Percentiles rank a stretch among this genome's conserved stretches.
These are phyloP conservation scores for Massospora cicadina DNA, from an alignment of 371 early-diverging fungal species.

Conservation along the genomic window DNA sequence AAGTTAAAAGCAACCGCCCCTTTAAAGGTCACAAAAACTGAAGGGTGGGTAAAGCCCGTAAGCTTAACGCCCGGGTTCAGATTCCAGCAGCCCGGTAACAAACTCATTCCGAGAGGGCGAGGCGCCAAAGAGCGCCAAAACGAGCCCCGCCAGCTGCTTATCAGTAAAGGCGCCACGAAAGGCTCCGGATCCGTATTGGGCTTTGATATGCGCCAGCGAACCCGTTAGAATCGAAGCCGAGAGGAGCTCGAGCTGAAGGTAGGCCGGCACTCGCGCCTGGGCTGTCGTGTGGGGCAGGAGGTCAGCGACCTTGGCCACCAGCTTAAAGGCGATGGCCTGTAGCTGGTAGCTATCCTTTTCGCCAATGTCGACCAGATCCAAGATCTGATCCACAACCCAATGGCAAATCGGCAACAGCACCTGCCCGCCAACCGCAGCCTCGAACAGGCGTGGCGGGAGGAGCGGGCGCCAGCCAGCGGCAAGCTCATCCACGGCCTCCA, in stretches of 20 bases:
- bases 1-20: too few relatives aligned
- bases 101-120: background rate
- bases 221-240: background rate
- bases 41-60: background rate
- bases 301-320: background rate
- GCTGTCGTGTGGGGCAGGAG: background rate
- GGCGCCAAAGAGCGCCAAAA: background rate
- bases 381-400: background rate
- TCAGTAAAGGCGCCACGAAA: background rate
- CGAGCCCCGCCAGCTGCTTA: background rate
- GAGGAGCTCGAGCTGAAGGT: background rate
- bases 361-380: slow-evolving; percentile 7
- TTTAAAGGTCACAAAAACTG: background rate
- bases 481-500: background rate
- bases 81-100: background rate
- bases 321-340: background rate
- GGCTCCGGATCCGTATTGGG: background rate
- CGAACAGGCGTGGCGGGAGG: background rate
- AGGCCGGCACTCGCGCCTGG: background rate
- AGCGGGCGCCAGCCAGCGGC: background rate
- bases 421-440: background rate
- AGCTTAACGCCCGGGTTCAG: background rate
- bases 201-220: background rate
- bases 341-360: background rate
- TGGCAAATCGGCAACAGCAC: background rate